Base-by-base conservation (phyloP, 2,329 filamentous ascomycete genomes). In the Penicillium aurantiogriseum region DNA sequence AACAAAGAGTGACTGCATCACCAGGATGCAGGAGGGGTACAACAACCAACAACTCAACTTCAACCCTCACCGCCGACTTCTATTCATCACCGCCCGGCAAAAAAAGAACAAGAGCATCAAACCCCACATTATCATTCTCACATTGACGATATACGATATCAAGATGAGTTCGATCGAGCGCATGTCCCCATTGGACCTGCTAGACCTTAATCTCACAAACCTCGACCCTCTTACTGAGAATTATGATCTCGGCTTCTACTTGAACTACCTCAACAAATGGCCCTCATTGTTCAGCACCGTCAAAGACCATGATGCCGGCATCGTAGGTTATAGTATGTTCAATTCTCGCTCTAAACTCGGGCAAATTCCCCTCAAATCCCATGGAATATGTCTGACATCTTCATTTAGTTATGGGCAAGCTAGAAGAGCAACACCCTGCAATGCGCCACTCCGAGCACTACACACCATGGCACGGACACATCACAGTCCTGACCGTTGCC, bases 401-500 rank as follows among this genome's bases (percentile, higher is more conserved):
- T 27, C 9, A 42, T 40, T 51, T 51, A 64, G 92, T 99, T 72
- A 96, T 99, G 85, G 94, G 93, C 71, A 99, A 99, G 79, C 85
- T 96, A 59, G 93, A 97, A 80, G 88, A 91, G 63, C 95, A 91
- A 54, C 88, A 90, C 17, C 81, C 90, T 44, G 86, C 87, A 52
- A 85, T 89, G 73, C 83, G 85, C 58, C 86, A 86, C 69, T 94
- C 91, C 49, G 83, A 88, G 69, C 92, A 97, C 78, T 96, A 95
- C 78, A 88, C 96, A n/a, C 93, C 93, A n/a, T 97, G 92, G 91
- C 94, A 99, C 78, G 93, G 92, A 21, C 94, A 99, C 77, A 96
- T 99, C 71, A 99, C 94, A 5, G 94, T 93, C 36, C 82, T 99
- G 51, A 97, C 94, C 0, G 91, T 99, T 21, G 88, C 93, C 0